Percentiles rank a stretch among this genome's conserved stretches.
These are phyloP conservation scores for Castanea crenata DNA, from an alignment of 306 rosid species.

Conservation along the genomic window DNA sequence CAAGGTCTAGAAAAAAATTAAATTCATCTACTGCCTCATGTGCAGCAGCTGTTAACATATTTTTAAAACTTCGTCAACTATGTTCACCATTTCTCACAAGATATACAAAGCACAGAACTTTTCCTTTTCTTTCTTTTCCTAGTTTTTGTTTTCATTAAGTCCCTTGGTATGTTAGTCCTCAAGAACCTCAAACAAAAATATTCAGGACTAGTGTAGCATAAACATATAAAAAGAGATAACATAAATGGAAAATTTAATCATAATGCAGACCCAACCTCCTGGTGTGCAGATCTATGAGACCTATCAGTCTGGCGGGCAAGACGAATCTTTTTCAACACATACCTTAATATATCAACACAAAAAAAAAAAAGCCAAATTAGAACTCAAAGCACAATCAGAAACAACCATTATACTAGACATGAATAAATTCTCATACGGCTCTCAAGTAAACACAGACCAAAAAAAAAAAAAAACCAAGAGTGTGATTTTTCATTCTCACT, in stretches of 20 bases:
- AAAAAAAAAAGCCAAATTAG: constrained; percentile 5
- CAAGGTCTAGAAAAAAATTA: not conserved
- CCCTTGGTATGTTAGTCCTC: not conserved
- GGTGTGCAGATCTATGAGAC: constrained; percentile 92
- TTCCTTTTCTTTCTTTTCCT: not conserved
- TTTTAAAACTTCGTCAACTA: not conserved
- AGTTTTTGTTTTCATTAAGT: constrained; percentile 2
- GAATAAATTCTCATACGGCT: not conserved
- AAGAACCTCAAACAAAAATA: not conserved
- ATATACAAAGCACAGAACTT: not conserved
- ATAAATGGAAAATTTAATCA: constrained; percentile 11
- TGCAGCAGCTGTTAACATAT: not conserved
- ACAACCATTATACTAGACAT: constrained; percentile 11
- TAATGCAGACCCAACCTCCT: constrained; percentile 62
- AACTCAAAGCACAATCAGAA: constrained; percentile 1
- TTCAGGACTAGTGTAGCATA: constrained; percentile 7
- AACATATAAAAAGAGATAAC: not conserved
- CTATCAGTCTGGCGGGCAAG: constrained; percentile 97
- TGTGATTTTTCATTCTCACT: constrained; percentile 49
- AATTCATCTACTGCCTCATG: not conserved
- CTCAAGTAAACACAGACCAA: not conserved
- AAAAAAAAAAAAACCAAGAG: not conserved
- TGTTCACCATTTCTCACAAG: not conserved
- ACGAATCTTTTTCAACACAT: constrained; percentile 95
- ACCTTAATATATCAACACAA: constrained; percentile 40